Percentiles rank a stretch among this genome's conserved stretches.
phyloP scores from a whole-genome alignment of 176 grass and related monocot species.

The Stipa capillata region DNA sequence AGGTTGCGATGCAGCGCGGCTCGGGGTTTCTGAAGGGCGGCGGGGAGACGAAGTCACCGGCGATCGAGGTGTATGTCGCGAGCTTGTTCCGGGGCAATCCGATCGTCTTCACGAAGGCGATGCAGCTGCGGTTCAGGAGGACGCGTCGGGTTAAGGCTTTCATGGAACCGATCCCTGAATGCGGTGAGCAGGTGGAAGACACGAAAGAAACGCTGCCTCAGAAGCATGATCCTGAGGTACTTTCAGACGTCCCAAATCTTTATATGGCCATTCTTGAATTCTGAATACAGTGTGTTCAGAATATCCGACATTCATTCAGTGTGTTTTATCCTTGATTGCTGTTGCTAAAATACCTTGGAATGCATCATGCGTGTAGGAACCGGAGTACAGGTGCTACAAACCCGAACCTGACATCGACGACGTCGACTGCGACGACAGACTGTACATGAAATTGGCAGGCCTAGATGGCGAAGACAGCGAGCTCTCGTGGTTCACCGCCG shows the following conservation, averaged over 20 bases:
- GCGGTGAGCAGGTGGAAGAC: constrained; percentile 26
- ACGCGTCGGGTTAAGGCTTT: constrained; percentile 6
- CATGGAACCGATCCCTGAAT: constrained; percentile 62
- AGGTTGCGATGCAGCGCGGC: constrained; percentile 11
- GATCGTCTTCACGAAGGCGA: constrained; percentile 59
- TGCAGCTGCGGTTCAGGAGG: constrained; percentile 40
- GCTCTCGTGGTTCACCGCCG: constrained; percentile 81
- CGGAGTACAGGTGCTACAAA: constrained; percentile 54
- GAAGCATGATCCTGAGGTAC: constrained; percentile 6
- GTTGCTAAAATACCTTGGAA: background rate
- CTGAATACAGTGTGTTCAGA: no score
- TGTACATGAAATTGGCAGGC: constrained; percentile 5
- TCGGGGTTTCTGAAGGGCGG: constrained; percentile 23
- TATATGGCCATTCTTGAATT: no score
- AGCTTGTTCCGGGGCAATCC: constrained; percentile 51
- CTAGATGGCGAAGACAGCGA: constrained; percentile 32
- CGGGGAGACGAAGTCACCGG: constrained; percentile 14
- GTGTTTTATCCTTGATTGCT: background rate
- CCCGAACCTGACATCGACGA: constrained; percentile 28
- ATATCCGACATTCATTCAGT: background rate
- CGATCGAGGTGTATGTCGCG: constrained; percentile 64
- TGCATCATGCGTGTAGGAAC: constrained; percentile 9
- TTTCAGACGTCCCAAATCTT: background rate
- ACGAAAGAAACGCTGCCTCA: background rate
- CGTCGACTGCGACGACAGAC: no score